A percentile compares a stretch with the other conserved stretches of the same genome.
These are phyloP conservation scores for Nidularia sp. DNA, from an alignment of 768 basidiomycete genomes.

Conservation along the genomic window DNA sequence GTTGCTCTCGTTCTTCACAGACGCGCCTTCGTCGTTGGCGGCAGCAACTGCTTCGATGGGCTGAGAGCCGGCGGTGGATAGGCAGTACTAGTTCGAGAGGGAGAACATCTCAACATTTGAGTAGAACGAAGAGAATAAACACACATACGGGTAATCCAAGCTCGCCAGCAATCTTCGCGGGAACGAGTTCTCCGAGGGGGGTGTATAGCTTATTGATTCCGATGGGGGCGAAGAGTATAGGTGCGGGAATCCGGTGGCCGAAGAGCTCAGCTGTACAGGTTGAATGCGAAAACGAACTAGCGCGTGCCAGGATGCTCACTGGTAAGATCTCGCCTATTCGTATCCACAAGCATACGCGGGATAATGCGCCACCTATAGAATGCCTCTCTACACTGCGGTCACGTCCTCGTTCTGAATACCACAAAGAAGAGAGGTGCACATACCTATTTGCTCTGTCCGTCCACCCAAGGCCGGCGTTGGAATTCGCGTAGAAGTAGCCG, in stretches of 20 bases:
- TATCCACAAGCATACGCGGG: constrained; percentile 51
- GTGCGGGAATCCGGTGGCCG: constrained; percentile 44
- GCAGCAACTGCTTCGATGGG: constrained; percentile 47
- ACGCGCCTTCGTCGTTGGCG: constrained; percentile 39
- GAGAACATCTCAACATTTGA: constrained; percentile 6
- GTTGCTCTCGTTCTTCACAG: constrained; percentile 27
- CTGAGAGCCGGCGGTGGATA: constrained; percentile 47
- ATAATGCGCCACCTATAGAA: constrained; percentile 53
- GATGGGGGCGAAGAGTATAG: constrained; percentile 52
- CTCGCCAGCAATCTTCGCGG: constrained; percentile 37
- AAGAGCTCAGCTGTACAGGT: constrained; percentile 39
- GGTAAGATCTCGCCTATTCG: constrained; percentile 38
- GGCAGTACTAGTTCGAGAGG: constrained; percentile 36
- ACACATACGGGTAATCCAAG: constrained; percentile 24
- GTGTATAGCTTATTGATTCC: constrained; percentile 52
- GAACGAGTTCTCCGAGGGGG: constrained; percentile 39
- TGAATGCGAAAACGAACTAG: not conserved
- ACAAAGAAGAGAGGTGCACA: not conserved
- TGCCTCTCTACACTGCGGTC: constrained; percentile 31
- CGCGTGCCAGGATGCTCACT: constrained; percentile 19
- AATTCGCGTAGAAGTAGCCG: constrained; percentile 48
- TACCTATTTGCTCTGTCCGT: constrained; percentile 47
- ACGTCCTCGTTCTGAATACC: not conserved
- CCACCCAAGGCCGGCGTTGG: constrained; percentile 49
- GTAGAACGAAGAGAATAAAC: not conserved